Conservation (phyloP, 1,139 yeast genomes). For the Hemisphaericaspora lyxosophila region DNA sequence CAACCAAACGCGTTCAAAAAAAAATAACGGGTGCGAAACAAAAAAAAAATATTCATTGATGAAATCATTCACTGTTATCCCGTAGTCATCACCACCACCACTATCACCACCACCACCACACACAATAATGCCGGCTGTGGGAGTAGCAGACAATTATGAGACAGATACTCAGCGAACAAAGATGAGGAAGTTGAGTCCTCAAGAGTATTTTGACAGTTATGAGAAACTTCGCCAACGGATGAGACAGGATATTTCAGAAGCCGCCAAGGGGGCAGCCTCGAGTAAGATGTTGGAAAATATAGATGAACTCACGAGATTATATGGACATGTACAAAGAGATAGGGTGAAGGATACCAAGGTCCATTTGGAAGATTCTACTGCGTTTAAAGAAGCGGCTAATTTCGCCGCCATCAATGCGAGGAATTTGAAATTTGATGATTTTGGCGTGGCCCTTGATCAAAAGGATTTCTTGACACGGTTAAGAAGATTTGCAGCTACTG, state of each 20-base stretch:
- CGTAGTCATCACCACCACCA: no score
- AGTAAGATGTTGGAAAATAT: conserved; percentile 26
- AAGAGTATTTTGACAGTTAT: conserved; percentile 24
- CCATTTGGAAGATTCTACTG: conserved; percentile 38
- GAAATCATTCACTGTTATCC: no score
- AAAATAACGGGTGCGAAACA: no score
- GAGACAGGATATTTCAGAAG: conserved; percentile 24
- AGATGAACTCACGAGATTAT: conserved; percentile 29
- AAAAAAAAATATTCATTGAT: no score
- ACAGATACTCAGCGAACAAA: conserved; percentile 1
- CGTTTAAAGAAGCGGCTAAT: conserved; percentile 38
- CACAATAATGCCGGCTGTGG: background rate
- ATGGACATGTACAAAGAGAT: conserved; percentile 30
- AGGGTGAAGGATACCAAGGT: conserved; percentile 25
- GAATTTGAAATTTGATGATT: conserved; percentile 52
- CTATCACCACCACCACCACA: no score
- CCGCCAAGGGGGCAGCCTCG: conserved; percentile 38
- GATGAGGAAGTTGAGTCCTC: conserved; percentile 11
- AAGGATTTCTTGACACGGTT: conserved; percentile 46
- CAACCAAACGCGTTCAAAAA: no score
- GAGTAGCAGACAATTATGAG: background rate
- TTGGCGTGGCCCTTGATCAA: conserved; percentile 48
- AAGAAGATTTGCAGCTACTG: conserved; percentile 33
- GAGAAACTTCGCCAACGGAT: conserved; percentile 25
- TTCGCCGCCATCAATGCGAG: conserved; percentile 54